A percentile compares a stretch with the other conserved stretches of the same genome.
Evolutionary conservation across 768 basidiomycete genomes (phyloP).

Genomic region (Lentinula lateritia): DNA sequence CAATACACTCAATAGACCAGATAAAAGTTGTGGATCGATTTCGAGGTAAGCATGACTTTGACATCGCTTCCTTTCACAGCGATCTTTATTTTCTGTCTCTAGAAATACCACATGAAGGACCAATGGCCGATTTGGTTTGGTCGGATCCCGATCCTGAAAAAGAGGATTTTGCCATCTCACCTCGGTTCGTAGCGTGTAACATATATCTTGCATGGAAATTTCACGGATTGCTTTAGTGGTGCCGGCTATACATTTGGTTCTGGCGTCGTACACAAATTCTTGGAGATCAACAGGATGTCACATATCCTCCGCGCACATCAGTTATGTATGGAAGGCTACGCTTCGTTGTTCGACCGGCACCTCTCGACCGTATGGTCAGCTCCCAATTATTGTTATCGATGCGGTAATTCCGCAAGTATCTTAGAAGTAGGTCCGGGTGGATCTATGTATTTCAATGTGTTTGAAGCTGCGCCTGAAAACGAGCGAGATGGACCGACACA

Average conservation of each 20-base stretch:
- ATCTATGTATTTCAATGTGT: conserved; percentile 91
- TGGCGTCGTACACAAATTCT: conserved; percentile 95
- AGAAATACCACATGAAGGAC: conserved; percentile 99
- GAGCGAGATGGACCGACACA: conserved; percentile 86
- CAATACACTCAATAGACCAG: conserved; percentile 98
- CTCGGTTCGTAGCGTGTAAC: conserved; percentile 54
- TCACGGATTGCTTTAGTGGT: conserved; percentile 49
- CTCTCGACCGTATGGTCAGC: conserved; percentile 98
- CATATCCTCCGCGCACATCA: conserved; percentile 98
- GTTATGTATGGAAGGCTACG: conserved; percentile 98
- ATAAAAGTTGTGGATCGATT: conserved; percentile 99
- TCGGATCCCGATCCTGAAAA: conserved; percentile 99
- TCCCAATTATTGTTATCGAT: conserved; percentile 98
- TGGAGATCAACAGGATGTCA: conserved; percentile 92
- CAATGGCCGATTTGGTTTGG: conserved; percentile 99
- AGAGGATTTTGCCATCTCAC: conserved; percentile 98
- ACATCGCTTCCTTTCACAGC: not conserved
- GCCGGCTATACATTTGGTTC: conserved; percentile 99
- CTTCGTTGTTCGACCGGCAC: conserved; percentile 94
- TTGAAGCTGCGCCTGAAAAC: conserved; percentile 98
- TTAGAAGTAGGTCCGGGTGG: conserved; percentile 91
- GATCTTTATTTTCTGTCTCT: conserved; percentile 13
- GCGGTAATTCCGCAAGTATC: conserved; percentile 95
- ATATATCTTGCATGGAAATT: not conserved
- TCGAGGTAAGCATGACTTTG: conserved; percentile 54